Evolutionary conservation across 2,329 filamentous ascomycete genomes (phyloP), one percentile per base, ranked within the genome.

Genomic region (Colletotrichum plurivorum): DNA sequence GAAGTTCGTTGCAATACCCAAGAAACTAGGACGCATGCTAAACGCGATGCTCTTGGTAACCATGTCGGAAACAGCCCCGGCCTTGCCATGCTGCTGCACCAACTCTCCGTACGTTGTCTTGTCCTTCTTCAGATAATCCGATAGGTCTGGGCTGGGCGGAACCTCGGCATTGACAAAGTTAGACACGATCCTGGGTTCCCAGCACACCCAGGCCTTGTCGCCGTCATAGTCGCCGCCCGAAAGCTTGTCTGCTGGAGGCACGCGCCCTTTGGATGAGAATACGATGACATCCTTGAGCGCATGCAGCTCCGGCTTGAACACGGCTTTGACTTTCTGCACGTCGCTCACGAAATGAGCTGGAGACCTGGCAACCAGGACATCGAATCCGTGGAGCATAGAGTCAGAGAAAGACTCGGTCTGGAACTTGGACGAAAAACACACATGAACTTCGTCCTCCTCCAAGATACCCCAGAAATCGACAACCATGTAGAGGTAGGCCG

Each of bases 171-270:
- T 94, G 5, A 75, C 72, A 72, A 95, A 95, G n/a, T 89, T 89
- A 5, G 82, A 73, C 0, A 93, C 91, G 3, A 96, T 85, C 0
- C 81, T 78, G 0, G 83, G 81, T 31, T 95, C 92, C 91, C 92
- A 95, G 74, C 91, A 94, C 0, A 94, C 80, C 92, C 92, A 95
- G 5, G 92, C 88, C n/a, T 82, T 86, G 71, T 96, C 93, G 0
- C 93, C 93, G 72, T 95, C 93, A 71, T 94, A 95, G 74, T 95
- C 93, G 0, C 93, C 93, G 0, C 93, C 93, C 1, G 92, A 93
- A 0, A 95, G 82, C 73, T 91, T 90, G 9, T 89, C 87, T 0
- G 93, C 93, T 0, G 94, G 83, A 0, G 93, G 88, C 0, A 80
- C 81, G 27, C 85, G 76, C 0, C 92, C 92, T 68, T 86, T 87